Base-by-base conservation (phyloP, 805 yeast species). In the Ogataea chonburiensis region DNA sequence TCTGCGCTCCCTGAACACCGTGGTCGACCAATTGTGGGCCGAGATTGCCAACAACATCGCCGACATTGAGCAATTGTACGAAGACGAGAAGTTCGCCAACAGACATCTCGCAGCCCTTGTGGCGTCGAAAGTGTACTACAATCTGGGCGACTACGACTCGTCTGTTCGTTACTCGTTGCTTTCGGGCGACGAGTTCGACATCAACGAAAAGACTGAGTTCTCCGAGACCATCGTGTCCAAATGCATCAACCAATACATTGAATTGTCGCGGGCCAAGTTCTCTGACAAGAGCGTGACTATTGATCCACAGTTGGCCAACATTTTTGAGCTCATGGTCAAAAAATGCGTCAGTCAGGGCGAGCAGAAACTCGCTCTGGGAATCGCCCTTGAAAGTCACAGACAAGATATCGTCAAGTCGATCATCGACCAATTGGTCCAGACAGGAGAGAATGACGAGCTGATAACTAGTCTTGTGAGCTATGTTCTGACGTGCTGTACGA, bases 21-120 rank as follows among this genome's bases (percentile, higher is more conserved):
- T 84, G 33, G 96, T 87, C 34, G 95, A 88, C 65, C 89, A 86
- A 61, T 72, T 87, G 41, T 93, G 98, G 98, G 87, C 98, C 3
- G 98, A 93, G 67, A 85, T 93, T 40, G 95, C 98, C 40, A 93
- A 93, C 64, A 80, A 75, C 55, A 77, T 93, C 43, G 70, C 86
- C 18, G 88, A 85, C 37, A 84, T 93, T 53, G 98, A 93, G 66
- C 95, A 87, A 46, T 68, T 93, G 37, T 88, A 81, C 54, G 98
- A 93, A 64, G 95, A 91, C 59, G 72, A 75, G 41, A 61, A 71
- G 16, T 93, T 91, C 62, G 36, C 53, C 19, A 78, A 79, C 37
- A 76, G 94, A 50, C 66, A 76, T 30, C 71, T 91, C 55, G 98
- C 98, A 7, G 98, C 98, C 2, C 70, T 93, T 42, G 75, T 93